Conservation (phyloP, 345 rosid species). For the Excoecaria cochinchinensis region DNA sequence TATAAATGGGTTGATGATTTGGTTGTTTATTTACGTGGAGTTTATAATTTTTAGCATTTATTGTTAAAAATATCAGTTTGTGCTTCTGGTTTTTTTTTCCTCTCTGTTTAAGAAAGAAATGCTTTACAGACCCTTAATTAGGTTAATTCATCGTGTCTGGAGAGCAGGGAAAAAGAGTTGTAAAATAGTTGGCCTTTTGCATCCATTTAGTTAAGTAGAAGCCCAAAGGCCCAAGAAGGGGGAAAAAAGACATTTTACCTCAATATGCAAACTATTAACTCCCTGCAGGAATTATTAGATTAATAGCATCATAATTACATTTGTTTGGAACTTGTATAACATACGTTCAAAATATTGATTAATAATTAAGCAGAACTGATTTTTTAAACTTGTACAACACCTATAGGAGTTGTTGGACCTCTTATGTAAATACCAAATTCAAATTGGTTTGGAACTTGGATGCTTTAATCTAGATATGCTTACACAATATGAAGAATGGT, state of each 20-base stretch:
- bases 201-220: no score
- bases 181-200: no score
- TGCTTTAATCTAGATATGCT: background rate
- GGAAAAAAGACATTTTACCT: background rate
- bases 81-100: background rate
- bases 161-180: background rate
- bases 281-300: background rate
- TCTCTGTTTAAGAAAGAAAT: background rate
- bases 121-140: background rate
- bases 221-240: background rate
- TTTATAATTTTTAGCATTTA: background rate
- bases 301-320: background rate
- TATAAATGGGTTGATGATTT: no score
- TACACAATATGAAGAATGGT: no score
- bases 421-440: background rate
- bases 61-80: background rate
- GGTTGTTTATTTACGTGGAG: background rate
- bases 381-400: no score
- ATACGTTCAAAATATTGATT: background rate
- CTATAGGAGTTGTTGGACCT: no score
- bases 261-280: background rate
- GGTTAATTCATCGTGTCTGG: background rate
- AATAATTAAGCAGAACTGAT: background rate
- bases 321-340: background rate
- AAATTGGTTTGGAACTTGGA: background rate